Evolutionary conservation across 2,329 filamentous ascomycete genomes (phyloP).

Genomic region (Colletotrichum spinosum): DNA sequence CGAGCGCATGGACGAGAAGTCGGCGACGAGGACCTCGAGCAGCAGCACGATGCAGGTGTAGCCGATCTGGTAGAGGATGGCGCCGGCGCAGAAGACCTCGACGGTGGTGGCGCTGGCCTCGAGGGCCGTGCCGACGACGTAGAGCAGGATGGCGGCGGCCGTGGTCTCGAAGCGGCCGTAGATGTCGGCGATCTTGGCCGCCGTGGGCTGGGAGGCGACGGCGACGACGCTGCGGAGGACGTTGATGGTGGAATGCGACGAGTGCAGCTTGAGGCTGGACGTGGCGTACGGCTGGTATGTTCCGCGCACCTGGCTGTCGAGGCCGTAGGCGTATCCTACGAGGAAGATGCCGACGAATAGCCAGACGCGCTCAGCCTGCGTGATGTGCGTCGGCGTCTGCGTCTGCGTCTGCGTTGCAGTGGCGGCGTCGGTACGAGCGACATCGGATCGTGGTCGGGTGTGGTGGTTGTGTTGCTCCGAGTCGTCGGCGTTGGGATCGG

Average conservation of each 20-base stretch:
- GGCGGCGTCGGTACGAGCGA: slow-evolving; percentile 50
- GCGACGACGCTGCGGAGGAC: slow-evolving; percentile 69
- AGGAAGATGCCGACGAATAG: slow-evolving; percentile 70
- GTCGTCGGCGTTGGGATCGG: slow-evolving; percentile 22
- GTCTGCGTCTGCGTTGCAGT: slow-evolving; percentile 50
- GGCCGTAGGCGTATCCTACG: slow-evolving; percentile 69
- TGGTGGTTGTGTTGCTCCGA: not conserved
- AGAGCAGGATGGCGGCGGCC: slow-evolving; percentile 65
- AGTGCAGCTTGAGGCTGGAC: slow-evolving; percentile 62
- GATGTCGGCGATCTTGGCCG: slow-evolving; percentile 72
- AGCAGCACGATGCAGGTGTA: slow-evolving; percentile 69
- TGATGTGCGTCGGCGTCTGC: slow-evolving; percentile 59
- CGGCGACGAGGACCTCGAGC: slow-evolving; percentile 70
- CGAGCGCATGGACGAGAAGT: slow-evolving; percentile 69
- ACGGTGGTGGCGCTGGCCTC: slow-evolving; percentile 63
- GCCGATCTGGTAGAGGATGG: slow-evolving; percentile 68
- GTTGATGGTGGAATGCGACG: slow-evolving; percentile 68
- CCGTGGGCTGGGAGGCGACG: slow-evolving; percentile 67
- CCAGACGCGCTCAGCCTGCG: slow-evolving; percentile 56
- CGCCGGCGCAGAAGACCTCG: slow-evolving; percentile 63
- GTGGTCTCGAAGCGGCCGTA: slow-evolving; percentile 72
- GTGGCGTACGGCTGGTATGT: slow-evolving; percentile 69
- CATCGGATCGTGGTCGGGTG: slow-evolving; percentile 51
- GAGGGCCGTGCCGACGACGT: slow-evolving; percentile 64
- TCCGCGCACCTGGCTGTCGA: slow-evolving; percentile 64